Conservation (phyloP, 2,329 filamentous ascomycete genomes). For the Pseudopithomyces maydicus region DNA sequence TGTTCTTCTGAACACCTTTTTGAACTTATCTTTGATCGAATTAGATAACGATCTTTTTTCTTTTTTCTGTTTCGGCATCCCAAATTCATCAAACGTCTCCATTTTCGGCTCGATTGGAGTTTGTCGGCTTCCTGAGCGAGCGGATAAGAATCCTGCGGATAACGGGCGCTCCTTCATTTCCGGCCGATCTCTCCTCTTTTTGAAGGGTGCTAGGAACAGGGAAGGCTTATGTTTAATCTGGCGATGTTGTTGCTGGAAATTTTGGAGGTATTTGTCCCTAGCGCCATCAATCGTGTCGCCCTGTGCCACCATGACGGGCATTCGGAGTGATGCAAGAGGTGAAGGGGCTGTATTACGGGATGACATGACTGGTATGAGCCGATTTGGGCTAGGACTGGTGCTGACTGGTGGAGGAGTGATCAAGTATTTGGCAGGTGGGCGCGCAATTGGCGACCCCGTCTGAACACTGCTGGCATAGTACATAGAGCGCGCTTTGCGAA, state of each 20-base stretch:
- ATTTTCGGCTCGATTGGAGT: constrained; percentile 15
- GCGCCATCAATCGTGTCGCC: constrained; percentile 38
- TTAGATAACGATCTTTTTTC: constrained; percentile 67
- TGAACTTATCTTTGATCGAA: constrained; percentile 66
- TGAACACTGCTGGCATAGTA: constrained; percentile 46
- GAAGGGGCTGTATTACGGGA: constrained; percentile 15
- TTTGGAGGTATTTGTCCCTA: constrained; percentile 48
- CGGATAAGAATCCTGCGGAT: constrained; percentile 21
- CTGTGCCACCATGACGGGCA: constrained; percentile 29
- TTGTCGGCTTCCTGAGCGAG: constrained; percentile 15
- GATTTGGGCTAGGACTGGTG: constrained; percentile 7
- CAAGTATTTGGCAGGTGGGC: constrained; percentile 39
- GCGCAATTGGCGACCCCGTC: constrained; percentile 42
- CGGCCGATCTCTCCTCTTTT: constrained; percentile 45
- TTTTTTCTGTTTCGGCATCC: constrained; percentile 43
- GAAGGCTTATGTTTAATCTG: constrained; percentile 50
- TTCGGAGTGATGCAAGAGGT: constrained; percentile 26
- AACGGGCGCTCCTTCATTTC: constrained; percentile 24
- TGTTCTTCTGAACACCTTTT: constrained; percentile 58
- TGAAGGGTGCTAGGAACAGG: constrained; percentile 51
- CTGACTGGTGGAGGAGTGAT: constrained; percentile 24
- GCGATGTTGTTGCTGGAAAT: constrained; percentile 48
- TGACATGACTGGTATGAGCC: not conserved
- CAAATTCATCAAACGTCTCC: constrained; percentile 25
- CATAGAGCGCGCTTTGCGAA: constrained; percentile 45